phyloP scores from a whole-genome alignment of 208 protist species.

The Crithidia fasciculata region DNA sequence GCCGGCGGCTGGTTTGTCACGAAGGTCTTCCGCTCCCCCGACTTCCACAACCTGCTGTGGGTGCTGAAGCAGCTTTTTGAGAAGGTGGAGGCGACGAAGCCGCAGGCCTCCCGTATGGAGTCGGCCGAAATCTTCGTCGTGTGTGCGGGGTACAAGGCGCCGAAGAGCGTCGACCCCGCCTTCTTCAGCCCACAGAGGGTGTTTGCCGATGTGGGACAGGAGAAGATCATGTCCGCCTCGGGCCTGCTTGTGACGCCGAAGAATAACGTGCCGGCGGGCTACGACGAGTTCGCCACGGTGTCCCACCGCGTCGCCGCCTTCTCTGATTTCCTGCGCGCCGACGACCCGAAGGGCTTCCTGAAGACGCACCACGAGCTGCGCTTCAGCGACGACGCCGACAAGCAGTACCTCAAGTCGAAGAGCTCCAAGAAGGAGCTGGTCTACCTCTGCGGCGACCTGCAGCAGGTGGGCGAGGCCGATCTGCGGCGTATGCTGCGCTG shows the following conservation, averaged over 20 bases:
- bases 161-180: constrained; percentile 95
- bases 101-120: constrained; percentile 96
- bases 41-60: constrained; percentile 99
- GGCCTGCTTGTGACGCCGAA: constrained; percentile 75
- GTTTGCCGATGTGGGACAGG: constrained; percentile 94
- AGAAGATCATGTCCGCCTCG: constrained; percentile 81
- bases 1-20: constrained; percentile 97
- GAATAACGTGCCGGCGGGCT: constrained; percentile 85
- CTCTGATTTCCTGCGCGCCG: constrained; percentile 89
- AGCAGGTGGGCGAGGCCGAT: constrained; percentile 95
- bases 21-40: constrained; percentile 99
- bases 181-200: constrained; percentile 96
- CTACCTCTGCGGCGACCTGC: constrained; percentile 92
- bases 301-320: constrained; percentile 80
- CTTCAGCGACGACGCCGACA: constrained; percentile 88
- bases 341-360: constrained; percentile 91
- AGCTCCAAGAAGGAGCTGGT: constrained; percentile 93
- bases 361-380: constrained; percentile 88
- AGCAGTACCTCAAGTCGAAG: constrained; percentile 75
- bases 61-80: constrained; percentile 98
- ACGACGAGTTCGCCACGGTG: constrained; percentile 92
- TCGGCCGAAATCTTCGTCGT: constrained; percentile 99
- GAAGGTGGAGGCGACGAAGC: constrained; percentile 98
- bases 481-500: constrained; percentile 94
- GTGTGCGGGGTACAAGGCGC: constrained; percentile 96